Base-by-base conservation (phyloP, 306 rosid species). In the Trifolium repens region DNA sequence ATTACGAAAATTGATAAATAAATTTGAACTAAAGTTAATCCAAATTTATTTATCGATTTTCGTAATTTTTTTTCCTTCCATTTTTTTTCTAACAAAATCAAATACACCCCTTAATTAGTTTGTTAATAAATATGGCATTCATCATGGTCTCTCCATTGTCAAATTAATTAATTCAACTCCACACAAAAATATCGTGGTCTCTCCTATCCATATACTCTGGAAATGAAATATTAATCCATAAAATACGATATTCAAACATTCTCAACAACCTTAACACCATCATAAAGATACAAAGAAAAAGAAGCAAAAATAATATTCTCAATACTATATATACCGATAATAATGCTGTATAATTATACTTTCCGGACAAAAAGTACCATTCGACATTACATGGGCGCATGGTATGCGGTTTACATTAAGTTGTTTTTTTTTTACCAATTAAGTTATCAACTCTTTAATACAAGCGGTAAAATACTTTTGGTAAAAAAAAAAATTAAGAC, bases 311-410 rank as follows among this genome's bases (percentile, higher is more conserved):
- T 8, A 54, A 12, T 5, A 17, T 17, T 19, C 30, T 19, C 5
- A 19, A 17, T 54, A 8, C 27, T n/a, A 17, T 17, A 17, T 17
- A 17, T 17, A 17, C 19, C 19, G 19, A 17, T 17, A 17, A 17
- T 17, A 17, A 0, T 17, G 19, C 19, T 17, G 19, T 17, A 17
- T 17, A 17, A 17, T 17, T 17, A 10, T 12, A 59, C 11, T 32
- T 43, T 66, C 9, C 9, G 27, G 34, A 60, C 53, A 35, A 15
- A 57, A 65, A 72, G 16, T 10, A 37, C 66, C 39, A 37, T 52
- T 85, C 88, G 74, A 69, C 44, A 50, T 59, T 94, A 91, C 88
- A 85, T 88, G 89, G 35, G 35, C 0, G 35, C 58, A 39, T 74
- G 78, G 79, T 76, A 68, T 82, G 80, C 80, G 63, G 22, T 30